Conservation (phyloP, 257 asterid species). For the Salvia miltiorrhiza region DNA sequence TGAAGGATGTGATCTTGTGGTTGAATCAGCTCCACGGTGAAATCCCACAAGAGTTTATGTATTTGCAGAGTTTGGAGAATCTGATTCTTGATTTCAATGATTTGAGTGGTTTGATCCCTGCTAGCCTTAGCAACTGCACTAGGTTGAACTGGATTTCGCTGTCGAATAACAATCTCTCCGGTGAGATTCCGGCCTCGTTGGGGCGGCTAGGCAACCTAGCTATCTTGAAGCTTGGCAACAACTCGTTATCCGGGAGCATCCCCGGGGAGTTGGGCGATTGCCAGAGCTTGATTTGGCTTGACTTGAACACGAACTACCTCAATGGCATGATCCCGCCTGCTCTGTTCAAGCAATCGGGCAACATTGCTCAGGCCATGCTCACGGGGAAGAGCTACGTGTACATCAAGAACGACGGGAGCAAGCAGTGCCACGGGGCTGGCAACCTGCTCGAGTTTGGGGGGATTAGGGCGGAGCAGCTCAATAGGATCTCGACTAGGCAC, state of each 20-base stretch:
- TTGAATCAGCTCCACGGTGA: conserved; percentile 75
- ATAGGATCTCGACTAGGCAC: conserved; percentile 60
- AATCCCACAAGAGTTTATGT: conserved; percentile 75
- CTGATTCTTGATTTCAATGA: conserved; percentile 92
- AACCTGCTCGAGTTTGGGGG: conserved; percentile 96
- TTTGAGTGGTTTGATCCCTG: conserved; percentile 68
- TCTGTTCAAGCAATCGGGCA: conserved; percentile 80
- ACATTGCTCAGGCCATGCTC: conserved; percentile 53
- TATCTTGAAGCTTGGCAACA: conserved; percentile 79
- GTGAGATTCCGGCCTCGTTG: conserved; percentile 71
- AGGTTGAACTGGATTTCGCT: conserved; percentile 87
- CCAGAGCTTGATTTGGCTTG: conserved; percentile 87
- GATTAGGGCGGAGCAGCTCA: conserved; percentile 61
- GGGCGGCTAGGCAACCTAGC: conserved; percentile 68
- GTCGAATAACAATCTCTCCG: conserved; percentile 67
- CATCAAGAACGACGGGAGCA: conserved; percentile 78
- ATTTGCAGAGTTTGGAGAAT: conserved; percentile 60
- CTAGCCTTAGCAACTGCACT: conserved; percentile 72
- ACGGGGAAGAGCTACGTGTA: conserved; percentile 68
- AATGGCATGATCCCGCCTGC: conserved; percentile 70
- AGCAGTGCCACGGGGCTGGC: conserved; percentile 88
- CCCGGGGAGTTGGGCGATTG: conserved; percentile 88
- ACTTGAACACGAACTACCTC: conserved; percentile 69
- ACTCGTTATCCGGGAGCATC: conserved; percentile 65
- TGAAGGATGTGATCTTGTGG: conserved; percentile 73